A percentile compares a stretch with the other conserved stretches of the same genome.
Evolutionary conservation across 1,284 basidiomycete species (phyloP).

Genomic region (Cystobasidium pallidum): DNA sequence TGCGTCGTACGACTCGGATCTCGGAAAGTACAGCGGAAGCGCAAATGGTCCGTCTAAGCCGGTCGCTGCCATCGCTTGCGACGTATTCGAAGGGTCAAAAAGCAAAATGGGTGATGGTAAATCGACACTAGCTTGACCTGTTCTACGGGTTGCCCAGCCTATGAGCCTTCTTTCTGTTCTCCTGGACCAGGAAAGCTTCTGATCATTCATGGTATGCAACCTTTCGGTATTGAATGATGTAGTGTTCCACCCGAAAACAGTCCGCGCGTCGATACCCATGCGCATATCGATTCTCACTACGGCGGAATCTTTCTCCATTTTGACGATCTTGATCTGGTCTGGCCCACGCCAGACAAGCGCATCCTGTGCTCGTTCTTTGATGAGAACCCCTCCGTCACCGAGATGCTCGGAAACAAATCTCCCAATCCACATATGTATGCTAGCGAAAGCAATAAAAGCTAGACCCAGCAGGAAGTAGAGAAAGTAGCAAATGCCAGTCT

Average conservation of each 20-base stretch:
- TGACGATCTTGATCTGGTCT: conserved; percentile 44
- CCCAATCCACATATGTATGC: conserved; percentile 50
- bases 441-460: conserved; percentile 42
- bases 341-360: conserved; percentile 48
- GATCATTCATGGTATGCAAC: neutral
- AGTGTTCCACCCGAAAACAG: conserved; percentile 49
- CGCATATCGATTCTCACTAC: conserved; percentile 47
- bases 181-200: conserved; percentile 21
- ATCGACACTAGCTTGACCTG: conserved; percentile 41
- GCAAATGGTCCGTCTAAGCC: conserved; percentile 43
- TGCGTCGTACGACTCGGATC: conserved; percentile 45
- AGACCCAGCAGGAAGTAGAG: conserved; percentile 41
- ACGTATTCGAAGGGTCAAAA: conserved; percentile 2
- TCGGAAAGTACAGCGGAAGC: conserved; percentile 44
- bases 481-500: conserved; percentile 36
- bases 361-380: conserved; percentile 46
- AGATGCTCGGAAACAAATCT: conserved; percentile 49
- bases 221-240: conserved; percentile 19
- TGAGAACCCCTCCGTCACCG: conserved; percentile 26
- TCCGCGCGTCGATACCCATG: conserved; percentile 49
- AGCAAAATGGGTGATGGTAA: conserved; percentile 42
- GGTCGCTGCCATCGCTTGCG: conserved; percentile 24
- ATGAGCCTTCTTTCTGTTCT: conserved; percentile 45
- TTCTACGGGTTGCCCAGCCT: conserved; percentile 45
- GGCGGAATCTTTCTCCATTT: conserved; percentile 6